A percentile compares a stretch with the other conserved stretches of the same genome.
Conservation (phyloP, 768 basidiomycete species). For the Pulveroboletus ravenelii region DNA sequence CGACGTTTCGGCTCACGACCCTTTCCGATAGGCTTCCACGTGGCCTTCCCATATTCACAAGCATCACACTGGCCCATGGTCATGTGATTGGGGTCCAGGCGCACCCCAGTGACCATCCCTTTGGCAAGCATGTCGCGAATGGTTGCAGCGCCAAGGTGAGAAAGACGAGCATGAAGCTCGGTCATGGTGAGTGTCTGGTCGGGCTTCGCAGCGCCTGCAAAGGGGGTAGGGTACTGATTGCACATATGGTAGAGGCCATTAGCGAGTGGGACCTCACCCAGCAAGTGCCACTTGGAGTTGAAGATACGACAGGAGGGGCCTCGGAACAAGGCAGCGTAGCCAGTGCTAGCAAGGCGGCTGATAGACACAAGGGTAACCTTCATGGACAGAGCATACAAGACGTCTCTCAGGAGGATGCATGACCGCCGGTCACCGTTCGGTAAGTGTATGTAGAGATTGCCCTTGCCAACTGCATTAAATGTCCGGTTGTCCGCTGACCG, state of each 20-base stretch:
- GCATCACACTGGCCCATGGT: not conserved
- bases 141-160: too few relatives aligned
- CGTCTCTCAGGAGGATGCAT: not conserved
- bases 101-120: not conserved
- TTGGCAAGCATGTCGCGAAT: not conserved
- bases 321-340: not conserved
- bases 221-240: too few relatives aligned
- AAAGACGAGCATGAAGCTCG: not conserved
- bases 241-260: not conserved
- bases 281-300: too few relatives aligned
- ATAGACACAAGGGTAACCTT: not conserved
- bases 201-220: too few relatives aligned
- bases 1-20: too few relatives aligned
- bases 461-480: too few relatives aligned
- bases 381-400: not conserved
- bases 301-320: not conserved
- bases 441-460: not conserved
- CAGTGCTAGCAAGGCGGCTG: not conserved
- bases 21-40: too few relatives aligned
- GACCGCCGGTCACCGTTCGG: not conserved
- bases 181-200: not conserved
- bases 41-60: too few relatives aligned
- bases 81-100: not conserved
- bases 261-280: not conserved
- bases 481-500: not conserved